Evolutionary conservation across 1,284 basidiomycete genomes (phyloP), one percentile per base, ranked within the genome.

Genomic region (Sparassis latifolia): DNA sequence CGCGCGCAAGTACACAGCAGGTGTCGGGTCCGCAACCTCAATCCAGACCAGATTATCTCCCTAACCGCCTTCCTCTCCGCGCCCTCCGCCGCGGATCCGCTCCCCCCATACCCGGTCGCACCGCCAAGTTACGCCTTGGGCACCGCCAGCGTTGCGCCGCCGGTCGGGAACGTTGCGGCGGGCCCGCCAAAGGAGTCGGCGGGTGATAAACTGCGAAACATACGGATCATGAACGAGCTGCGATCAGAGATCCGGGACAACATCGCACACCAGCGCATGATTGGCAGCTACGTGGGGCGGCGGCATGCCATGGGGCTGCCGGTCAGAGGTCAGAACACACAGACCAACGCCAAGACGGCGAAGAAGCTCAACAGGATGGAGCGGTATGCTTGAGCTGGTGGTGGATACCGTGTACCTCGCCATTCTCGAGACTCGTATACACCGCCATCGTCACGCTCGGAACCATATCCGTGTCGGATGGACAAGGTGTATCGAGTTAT

Each of bases 61-160:
- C 78, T 96, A 12, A 86, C 91, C 7, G 89, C 93, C 9, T 92
- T 93, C 69, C 82, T 96, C 10, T 92, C 91, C 1, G 90, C 91
- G 0, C 92, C 92, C 0, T 71, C 78, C 30, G 87, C 86, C 29
- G 78, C 84, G 10, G 73, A 78, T 9, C 77, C 79, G 28, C 74
- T 79, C 32, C 81, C 78, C 41, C 79, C 73, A 48, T 78, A 78
- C 57, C 84, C 82, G 10, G 77, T 89, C 41, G 88, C 88, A 1
- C 56, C 70, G 4, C 70, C 74, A 9, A 57, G 68, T 47, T 85
- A 76, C 64, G 65, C 68, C 31, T 62, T 73, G 29, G 73, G 71
- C 12, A 71, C 71, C 45, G 68, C 80, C 33, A 68, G 76, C 33
- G 69, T 75, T 50, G 52, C 44, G 5, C 39, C 50, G 27, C 33